Evolutionary conservation across 2,329 filamentous ascomycete genomes (phyloP).

Genomic region (Colletotrichum lini): DNA sequence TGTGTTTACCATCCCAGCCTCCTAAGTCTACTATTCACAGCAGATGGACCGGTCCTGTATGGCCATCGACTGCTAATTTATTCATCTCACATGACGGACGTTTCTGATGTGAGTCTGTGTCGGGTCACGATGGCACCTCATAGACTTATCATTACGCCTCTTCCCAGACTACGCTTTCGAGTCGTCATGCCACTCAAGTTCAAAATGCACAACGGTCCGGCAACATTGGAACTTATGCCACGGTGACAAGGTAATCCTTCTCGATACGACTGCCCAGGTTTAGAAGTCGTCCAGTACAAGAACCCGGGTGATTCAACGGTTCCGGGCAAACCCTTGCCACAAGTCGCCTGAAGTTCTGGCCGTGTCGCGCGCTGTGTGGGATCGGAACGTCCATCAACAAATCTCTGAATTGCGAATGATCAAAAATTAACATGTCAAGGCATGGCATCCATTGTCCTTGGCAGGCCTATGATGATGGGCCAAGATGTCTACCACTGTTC

Average conservation of each 20-base stretch:
- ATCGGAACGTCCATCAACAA: conserved; percentile 8
- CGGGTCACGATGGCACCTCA: conserved; percentile 20
- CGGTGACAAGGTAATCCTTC: conserved; percentile 23
- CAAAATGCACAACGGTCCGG: conserved; percentile 29
- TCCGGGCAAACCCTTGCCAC: conserved; percentile 15
- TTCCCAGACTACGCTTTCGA: conserved; percentile 37
- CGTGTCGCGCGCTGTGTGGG: conserved; percentile 3
- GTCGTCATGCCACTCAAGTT: conserved; percentile 32
- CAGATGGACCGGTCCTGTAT: conserved; percentile 15
- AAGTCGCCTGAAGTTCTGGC: conserved; percentile 28
- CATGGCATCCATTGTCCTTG: conserved; percentile 20
- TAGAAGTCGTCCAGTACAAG: conserved; percentile 33
- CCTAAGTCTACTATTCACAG: conserved; percentile 4
- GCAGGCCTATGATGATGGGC: conserved; percentile 4
- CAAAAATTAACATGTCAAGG: conserved; percentile 25
- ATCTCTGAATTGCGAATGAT: conserved; percentile 13
- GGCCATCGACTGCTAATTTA: not conserved
- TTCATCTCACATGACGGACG: conserved; percentile 22
- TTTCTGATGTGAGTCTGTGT: conserved; percentile 15
- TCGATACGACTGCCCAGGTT: conserved; percentile 11
- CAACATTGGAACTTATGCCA: not conserved
- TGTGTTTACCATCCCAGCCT: not conserved
- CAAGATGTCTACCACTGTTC: conserved; percentile 30
- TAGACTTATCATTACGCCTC: conserved; percentile 11
- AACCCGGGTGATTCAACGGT: conserved; percentile 24